Evolutionary conservation across 2,329 filamentous ascomycete genomes (phyloP).

Genomic region (Aureobasidium sp.): DNA sequence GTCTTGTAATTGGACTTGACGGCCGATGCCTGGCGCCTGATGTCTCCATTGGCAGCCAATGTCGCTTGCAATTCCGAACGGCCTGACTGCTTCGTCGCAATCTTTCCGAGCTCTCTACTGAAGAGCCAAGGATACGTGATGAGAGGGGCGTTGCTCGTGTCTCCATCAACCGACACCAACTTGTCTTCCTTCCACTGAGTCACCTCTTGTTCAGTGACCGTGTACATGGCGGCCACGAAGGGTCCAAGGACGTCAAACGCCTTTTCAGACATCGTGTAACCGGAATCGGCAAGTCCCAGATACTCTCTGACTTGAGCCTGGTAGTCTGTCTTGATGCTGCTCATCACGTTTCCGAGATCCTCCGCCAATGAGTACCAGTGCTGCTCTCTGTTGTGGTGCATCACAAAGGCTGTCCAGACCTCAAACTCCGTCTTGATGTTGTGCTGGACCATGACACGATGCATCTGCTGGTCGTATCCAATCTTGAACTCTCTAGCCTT

Average conservation of each 20-base stretch:
- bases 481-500: conserved; percentile 61
- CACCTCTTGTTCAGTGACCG: conserved; percentile 66
- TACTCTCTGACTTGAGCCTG: conserved; percentile 58
- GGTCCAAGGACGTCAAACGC: conserved; percentile 56
- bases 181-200: conserved; percentile 50
- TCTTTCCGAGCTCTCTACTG: conserved; percentile 59
- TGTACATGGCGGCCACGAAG: conserved; percentile 84
- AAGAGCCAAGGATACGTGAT: conserved; percentile 97
- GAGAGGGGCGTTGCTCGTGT: conserved; percentile 57
- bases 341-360: conserved; percentile 64
- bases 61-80: background rate
- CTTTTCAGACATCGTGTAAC: conserved; percentile 20
- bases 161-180: conserved; percentile 34
- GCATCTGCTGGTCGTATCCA: conserved; percentile 70
- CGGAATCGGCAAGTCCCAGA: conserved; percentile 47
- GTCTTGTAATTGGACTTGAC: background rate
- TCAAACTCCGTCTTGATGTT: conserved; percentile 85
- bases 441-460: conserved; percentile 76
- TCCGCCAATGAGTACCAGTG: conserved; percentile 84
- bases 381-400: conserved; percentile 64
- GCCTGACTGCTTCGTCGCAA: conserved; percentile 41
- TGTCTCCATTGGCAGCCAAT: background rate
- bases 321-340: conserved; percentile 61
- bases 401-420: conserved; percentile 77
- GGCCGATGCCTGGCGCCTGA: background rate